These are phyloP conservation scores for Fusarium abutilonis DNA, from an alignment of 2,329 filamentous ascomycete species.

Conservation along the genomic window DNA sequence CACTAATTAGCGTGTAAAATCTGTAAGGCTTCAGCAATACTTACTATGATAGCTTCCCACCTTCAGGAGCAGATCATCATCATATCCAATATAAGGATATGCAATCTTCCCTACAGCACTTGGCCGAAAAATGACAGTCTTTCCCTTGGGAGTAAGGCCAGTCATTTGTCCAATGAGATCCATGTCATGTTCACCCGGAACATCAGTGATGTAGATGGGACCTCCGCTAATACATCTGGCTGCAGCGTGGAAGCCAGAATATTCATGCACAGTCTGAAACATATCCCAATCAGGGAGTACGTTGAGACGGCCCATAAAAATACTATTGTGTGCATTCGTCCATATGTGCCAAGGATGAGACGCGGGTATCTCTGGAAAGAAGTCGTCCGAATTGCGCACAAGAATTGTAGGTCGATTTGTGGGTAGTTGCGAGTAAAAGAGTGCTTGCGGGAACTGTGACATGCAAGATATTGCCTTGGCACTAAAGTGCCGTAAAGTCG, in stretches of 20 bases:
- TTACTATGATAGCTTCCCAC: conserved; percentile 80
- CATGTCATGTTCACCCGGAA: conserved; percentile 82
- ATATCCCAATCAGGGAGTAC: conserved; percentile 84
- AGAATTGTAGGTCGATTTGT: conserved; percentile 77
- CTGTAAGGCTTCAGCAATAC: not conserved
- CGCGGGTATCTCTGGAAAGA: conserved; percentile 82
- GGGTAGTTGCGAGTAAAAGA: conserved; percentile 86
- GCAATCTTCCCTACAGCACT: conserved; percentile 77
- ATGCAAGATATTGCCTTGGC: conserved; percentile 90
- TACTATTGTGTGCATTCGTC: conserved; percentile 87
- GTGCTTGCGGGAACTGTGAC: conserved; percentile 85
- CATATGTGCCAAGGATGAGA: conserved; percentile 97
- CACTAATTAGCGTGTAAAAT: conserved; percentile 10
- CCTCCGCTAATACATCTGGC: conserved; percentile 90
- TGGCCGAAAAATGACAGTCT: conserved; percentile 83
- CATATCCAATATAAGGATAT: conserved; percentile 78
- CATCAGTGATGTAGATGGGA: conserved; percentile 93
- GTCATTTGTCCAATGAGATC: conserved; percentile 83
- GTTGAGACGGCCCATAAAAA: conserved; percentile 86
- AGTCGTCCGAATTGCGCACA: conserved; percentile 89
- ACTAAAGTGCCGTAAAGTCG: conserved; percentile 80
- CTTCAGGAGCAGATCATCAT: conserved; percentile 77
- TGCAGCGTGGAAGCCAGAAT: conserved; percentile 86
- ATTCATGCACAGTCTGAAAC: conserved; percentile 73
- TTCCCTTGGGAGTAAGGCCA: conserved; percentile 74